phyloP scores from a whole-genome alignment of 1,139 yeast species.

The Debaryomyces robertsiae region DNA sequence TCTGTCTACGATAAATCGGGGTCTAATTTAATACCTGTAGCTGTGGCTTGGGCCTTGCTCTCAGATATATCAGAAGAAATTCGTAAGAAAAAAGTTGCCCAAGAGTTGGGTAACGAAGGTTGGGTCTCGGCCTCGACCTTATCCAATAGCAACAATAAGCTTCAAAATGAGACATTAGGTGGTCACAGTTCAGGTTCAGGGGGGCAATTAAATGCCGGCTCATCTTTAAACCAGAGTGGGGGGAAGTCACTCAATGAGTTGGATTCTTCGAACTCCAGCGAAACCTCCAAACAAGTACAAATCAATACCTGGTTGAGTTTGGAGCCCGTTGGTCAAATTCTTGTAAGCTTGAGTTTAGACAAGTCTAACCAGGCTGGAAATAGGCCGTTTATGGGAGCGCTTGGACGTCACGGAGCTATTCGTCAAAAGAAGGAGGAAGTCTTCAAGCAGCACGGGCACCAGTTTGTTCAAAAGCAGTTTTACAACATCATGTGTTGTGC shows the following conservation, averaged over 20 bases:
- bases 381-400: slow-evolving; percentile 64
- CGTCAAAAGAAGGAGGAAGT: slow-evolving; percentile 94
- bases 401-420: slow-evolving; percentile 98
- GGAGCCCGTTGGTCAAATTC: slow-evolving; percentile 92
- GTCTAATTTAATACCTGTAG: slow-evolving; percentile 77
- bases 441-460: slow-evolving; percentile 95
- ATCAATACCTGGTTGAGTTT: slow-evolving; percentile 87
- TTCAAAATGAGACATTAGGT: background rate
- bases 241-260: background rate
- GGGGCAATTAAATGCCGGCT: slow-evolving; percentile 8
- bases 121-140: slow-evolving; percentile 84
- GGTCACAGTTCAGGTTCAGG: background rate
- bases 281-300: slow-evolving; percentile 22
- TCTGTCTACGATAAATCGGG: slow-evolving; percentile 82
- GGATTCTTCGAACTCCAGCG: slow-evolving; percentile 10
- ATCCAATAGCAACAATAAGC: slow-evolving; percentile 32
- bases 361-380: slow-evolving; percentile 58
- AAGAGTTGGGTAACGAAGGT: slow-evolving; percentile 70
- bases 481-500: slow-evolving; percentile 98
- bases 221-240: background rate
- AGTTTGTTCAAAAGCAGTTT: slow-evolving; percentile 92
- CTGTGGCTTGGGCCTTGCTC: slow-evolving; percentile 84
- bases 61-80: slow-evolving; percentile 93
- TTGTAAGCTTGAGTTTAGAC: slow-evolving; percentile 75
- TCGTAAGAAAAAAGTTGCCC: slow-evolving; percentile 84